Base-by-base conservation (phyloP, 2,329 filamentous ascomycete genomes). In the Leptographium radiaticola region DNA sequence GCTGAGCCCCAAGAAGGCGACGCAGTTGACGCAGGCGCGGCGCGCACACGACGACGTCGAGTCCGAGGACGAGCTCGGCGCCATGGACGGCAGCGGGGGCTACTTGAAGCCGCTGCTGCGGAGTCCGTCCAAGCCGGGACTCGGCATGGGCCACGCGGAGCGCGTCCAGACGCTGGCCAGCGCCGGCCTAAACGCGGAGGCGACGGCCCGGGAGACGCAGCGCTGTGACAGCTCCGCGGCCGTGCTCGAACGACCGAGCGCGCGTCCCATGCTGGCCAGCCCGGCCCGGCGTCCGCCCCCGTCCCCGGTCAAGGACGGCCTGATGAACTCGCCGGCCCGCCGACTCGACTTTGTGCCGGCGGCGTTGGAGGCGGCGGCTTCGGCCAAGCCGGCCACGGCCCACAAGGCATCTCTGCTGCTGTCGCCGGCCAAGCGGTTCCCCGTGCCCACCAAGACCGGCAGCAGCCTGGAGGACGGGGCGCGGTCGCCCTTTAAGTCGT, bases 1-100 rank as follows among this genome's bases (percentile, higher is more conserved):
- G 38, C 68, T 84, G 52, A 83, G 79, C 67, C 80, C 79, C 68
- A 83, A 78, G 71, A 84, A 84, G 71, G 74, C 79, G 59, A 79
- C 77, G 43, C 77, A 84, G 71, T 73, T 79, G 60, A 79, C 77
- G 43, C 77, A 82, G 67, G 69, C 83, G 59, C 58, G 69, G 72
- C 50, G 59, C 70, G 56, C 70, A 62, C 62, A 66, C 56, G 60
- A 63, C 16, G 75, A 77, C 51, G 61, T 63, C 33, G 70, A 71
- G 34, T 81, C 79, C 15, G 80, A 83, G 51, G 80, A 84, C 61
- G 79, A 83, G 63, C 73, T 83, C 39, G 75, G 75, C 33, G 71
- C 69, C 11, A 70, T 68, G 44, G 75, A 77, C 56, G 72, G 7
- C 13, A 25, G 33, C 46, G 5, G 73, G 59, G 71, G 71, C 2